phyloP scores from a whole-genome alignment of 225 moss, liverwort and hornwort species.

The Sphagnum contortum region DNA sequence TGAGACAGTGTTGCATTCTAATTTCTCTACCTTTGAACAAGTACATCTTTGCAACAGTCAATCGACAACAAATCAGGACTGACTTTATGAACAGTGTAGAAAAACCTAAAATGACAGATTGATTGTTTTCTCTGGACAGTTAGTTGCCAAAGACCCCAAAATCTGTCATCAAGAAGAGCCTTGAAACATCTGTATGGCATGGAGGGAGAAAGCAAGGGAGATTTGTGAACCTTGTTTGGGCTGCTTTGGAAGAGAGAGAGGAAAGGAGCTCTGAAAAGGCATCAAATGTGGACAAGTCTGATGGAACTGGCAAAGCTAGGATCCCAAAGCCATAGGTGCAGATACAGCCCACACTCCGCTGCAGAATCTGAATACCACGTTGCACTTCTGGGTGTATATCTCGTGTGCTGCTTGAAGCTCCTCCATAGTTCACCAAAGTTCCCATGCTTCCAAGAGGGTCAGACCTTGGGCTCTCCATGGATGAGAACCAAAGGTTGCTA shows the following conservation, averaged over 20 bases:
- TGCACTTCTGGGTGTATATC: slow-evolving; percentile 74
- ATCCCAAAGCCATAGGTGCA: slow-evolving; percentile 68
- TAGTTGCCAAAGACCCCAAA: too few relatives aligned
- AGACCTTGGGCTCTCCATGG: slow-evolving; percentile 65
- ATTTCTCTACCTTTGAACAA: too few relatives aligned
- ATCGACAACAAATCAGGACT: too few relatives aligned
- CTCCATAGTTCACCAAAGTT: slow-evolving; percentile 50
- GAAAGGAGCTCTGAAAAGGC: slow-evolving; percentile 86
- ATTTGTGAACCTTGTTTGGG: slow-evolving; percentile 49
- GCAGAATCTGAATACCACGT: slow-evolving; percentile 68
- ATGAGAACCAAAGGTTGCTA: slow-evolving; percentile 62
- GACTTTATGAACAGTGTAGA: too few relatives aligned
- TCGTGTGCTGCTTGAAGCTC: slow-evolving; percentile 28
- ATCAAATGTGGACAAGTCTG: slow-evolving; percentile 81
- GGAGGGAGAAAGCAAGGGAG: too few relatives aligned
- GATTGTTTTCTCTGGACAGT: too few relatives aligned
- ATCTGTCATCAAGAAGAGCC: too few relatives aligned
- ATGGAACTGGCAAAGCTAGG: slow-evolving; percentile 59
- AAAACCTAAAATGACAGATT: too few relatives aligned
- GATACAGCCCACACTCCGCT: slow-evolving; percentile 69
- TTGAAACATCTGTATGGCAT: too few relatives aligned
- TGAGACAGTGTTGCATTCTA: too few relatives aligned
- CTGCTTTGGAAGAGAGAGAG: slow-evolving; percentile 56
- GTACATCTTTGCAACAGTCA: too few relatives aligned
- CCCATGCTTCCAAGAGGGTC: slow-evolving; percentile 50